These are phyloP conservation scores for Fusarium cyanostomum DNA, from an alignment of 2,329 filamentous ascomycete genomes.

Conservation along the genomic window DNA sequence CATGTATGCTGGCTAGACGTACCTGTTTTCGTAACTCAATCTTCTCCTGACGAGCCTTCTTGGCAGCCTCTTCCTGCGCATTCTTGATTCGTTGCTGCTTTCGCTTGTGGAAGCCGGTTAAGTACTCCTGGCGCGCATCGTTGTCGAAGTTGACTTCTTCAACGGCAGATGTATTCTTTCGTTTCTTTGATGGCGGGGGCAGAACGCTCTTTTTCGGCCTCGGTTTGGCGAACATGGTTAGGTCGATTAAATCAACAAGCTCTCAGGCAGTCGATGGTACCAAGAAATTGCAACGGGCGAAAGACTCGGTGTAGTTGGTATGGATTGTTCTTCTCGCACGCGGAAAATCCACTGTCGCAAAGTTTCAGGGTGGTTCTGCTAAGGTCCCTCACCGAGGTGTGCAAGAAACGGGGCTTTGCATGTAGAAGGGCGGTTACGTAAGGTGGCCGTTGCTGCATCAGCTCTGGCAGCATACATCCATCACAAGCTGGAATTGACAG, in stretches of 20 bases:
- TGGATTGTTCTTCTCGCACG: conserved; percentile 3
- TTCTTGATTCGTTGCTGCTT: conserved; percentile 86
- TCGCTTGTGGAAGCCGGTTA: conserved; percentile 97
- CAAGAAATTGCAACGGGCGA: neutral
- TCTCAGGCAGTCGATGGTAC: neutral
- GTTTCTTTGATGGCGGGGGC: conserved; percentile 70
- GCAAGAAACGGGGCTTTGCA: conserved; percentile 35
- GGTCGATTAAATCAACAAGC: neutral
- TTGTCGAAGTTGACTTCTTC: conserved; percentile 90
- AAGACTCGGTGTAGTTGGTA: conserved; percentile 10
- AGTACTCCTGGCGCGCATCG: conserved; percentile 81
- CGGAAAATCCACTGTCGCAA: conserved; percentile 36
- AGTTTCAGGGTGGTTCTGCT: conserved; percentile 32
- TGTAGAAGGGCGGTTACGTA: conserved; percentile 43
- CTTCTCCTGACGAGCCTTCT: conserved; percentile 80
- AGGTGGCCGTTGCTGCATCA: conserved; percentile 37
- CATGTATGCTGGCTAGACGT: conserved; percentile 27
- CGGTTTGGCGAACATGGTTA: conserved; percentile 63
- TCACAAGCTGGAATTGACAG: conserved; percentile 42
- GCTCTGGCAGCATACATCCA: conserved; percentile 35
- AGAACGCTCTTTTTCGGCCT: conserved; percentile 67
- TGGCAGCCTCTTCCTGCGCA: conserved; percentile 82
- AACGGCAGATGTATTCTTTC: conserved; percentile 67
- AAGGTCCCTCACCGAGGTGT: conserved; percentile 40
- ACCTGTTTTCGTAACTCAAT: conserved; percentile 80